A percentile compares a stretch with the other conserved stretches of the same genome.
Evolutionary conservation across 1,284 basidiomycete genomes (phyloP).

Genomic region (Ganoderma lingzhi): DNA sequence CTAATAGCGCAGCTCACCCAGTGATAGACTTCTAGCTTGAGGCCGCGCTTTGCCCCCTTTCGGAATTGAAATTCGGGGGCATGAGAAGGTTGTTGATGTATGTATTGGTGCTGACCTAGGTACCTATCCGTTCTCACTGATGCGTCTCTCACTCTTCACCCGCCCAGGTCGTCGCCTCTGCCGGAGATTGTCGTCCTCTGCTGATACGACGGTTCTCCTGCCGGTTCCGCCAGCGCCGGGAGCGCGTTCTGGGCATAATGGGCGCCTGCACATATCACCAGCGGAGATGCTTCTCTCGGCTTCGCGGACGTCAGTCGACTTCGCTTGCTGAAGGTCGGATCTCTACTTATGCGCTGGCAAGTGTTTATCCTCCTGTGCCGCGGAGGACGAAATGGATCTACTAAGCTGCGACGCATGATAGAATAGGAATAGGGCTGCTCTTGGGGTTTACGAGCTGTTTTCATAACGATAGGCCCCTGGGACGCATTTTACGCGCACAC

Average conservation of each 20-base stretch:
- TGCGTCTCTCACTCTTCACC: neutral
- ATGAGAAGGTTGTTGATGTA: neutral
- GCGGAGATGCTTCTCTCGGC: neutral
- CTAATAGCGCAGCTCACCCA: neutral
- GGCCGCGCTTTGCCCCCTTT: neutral
- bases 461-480: no score
- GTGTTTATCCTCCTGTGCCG: no score
- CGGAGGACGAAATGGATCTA: no score
- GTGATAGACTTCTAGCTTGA: neutral
- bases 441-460: no score
- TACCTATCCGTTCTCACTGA: neutral
- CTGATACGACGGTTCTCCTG: neutral
- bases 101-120: neutral
- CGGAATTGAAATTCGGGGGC: neutral
- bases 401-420: no score
- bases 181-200: neutral
- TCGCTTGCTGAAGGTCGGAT: neutral
- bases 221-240: neutral
- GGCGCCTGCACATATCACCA: neutral
- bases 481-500: no score
- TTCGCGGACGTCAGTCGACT: neutral
- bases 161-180: neutral
- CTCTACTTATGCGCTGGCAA: neutral
- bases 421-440: no score
- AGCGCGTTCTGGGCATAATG: neutral